phyloP scores from a whole-genome alignment of 768 basidiomycete genomes.

The Naganishia vishniacii region DNA sequence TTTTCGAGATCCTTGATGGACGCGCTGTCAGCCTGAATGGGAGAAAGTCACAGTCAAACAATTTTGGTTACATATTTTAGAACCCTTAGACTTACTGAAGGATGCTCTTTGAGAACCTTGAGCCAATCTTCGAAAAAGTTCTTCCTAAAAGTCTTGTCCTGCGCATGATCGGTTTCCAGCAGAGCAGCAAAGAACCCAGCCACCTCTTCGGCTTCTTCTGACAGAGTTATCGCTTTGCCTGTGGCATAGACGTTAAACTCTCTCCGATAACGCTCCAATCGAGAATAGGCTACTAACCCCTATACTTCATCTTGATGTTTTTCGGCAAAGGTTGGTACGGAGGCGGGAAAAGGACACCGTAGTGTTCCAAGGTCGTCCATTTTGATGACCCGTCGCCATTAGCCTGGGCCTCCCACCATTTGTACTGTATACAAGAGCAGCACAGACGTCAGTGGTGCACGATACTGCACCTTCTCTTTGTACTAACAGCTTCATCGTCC shows the following conservation, averaged over 20 bases:
- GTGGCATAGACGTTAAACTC: background rate
- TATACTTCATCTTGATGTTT: slow-evolving; percentile 86
- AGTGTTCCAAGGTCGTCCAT: slow-evolving; percentile 93
- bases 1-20: slow-evolving; percentile 68
- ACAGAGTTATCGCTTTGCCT: slow-evolving; percentile 75
- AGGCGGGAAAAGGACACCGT: slow-evolving; percentile 90
- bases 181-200: slow-evolving; percentile 92
- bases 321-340: slow-evolving; percentile 80
- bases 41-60: background rate
- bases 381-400: slow-evolving; percentile 68
- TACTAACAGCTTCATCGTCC: slow-evolving; percentile 41
- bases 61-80: slow-evolving; percentile 10
- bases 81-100: slow-evolving; percentile 61
- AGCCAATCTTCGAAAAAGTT: slow-evolving; percentile 95
- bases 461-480: no score
- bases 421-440: slow-evolving; percentile 50
- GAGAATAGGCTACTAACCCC: slow-evolving; percentile 57
- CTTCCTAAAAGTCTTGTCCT: slow-evolving; percentile 78
- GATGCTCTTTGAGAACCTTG: slow-evolving; percentile 67
- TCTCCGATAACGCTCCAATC: background rate
- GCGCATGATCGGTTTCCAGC: slow-evolving; percentile 84
- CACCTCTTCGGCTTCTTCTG: slow-evolving; percentile 86
- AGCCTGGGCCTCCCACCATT: slow-evolving; percentile 64
- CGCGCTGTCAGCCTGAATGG: slow-evolving; percentile 55
- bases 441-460: background rate